Percentiles rank a stretch among this genome's conserved stretches.
Evolutionary conservation across 306 rosid species (phyloP).

Genomic region (Dalbergia cochinchinensis): DNA sequence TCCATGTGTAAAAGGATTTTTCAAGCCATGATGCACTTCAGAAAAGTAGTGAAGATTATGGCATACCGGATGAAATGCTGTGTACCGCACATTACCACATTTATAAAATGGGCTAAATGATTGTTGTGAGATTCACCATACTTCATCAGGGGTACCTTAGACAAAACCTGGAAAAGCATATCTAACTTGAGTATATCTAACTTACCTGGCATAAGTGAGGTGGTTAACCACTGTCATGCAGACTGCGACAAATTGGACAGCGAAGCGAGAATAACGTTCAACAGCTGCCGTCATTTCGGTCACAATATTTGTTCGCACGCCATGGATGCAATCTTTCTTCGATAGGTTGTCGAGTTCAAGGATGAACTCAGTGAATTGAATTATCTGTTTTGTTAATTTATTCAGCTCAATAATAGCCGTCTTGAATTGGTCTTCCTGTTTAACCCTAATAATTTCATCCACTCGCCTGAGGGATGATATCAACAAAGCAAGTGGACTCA

Average conservation of each 20-base stretch:
- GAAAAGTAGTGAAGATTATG: too few relatives aligned
- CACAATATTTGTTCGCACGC: not conserved
- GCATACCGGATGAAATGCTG: too few relatives aligned
- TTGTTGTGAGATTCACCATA: too few relatives aligned
- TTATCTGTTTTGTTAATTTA: not conserved
- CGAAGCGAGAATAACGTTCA: not conserved
- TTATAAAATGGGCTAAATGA: too few relatives aligned
- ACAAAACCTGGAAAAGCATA: too few relatives aligned
- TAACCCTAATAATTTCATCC: not conserved
- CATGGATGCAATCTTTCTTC: not conserved
- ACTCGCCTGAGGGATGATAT: not conserved
- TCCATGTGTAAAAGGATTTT: too few relatives aligned
- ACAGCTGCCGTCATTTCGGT: not conserved
- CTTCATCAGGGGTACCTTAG: too few relatives aligned
- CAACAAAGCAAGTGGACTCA: not conserved
- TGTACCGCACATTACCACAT: too few relatives aligned
- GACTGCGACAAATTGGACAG: not conserved
- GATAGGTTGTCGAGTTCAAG: not conserved
- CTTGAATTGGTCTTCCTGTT: not conserved
- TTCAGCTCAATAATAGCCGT: not conserved
- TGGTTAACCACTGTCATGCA: not conserved
- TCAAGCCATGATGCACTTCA: too few relatives aligned
- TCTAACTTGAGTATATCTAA: too few relatives aligned
- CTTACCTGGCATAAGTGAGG: too few relatives aligned
- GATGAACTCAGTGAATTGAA: not conserved